These are phyloP conservation scores for Naganishia randhawae DNA, from an alignment of 768 basidiomycete genomes.

Conservation along the genomic window DNA sequence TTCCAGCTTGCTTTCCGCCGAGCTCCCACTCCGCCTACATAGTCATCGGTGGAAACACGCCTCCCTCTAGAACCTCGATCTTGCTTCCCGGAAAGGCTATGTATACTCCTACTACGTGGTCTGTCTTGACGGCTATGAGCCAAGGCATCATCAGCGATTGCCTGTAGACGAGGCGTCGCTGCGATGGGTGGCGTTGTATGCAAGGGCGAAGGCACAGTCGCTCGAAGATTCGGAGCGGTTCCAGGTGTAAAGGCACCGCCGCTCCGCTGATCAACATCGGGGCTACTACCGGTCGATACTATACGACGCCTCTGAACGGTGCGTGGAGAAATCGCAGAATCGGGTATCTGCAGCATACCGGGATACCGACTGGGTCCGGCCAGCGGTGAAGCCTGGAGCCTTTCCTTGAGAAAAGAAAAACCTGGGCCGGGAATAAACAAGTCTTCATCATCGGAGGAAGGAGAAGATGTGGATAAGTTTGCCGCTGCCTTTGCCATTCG, in stretches of 20 bases:
- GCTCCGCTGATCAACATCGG: neutral
- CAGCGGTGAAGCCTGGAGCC: neutral
- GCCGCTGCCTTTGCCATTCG: neutral
- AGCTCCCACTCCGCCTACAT: neutral
- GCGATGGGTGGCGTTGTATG: neutral
- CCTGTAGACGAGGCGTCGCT: neutral
- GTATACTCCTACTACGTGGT: neutral
- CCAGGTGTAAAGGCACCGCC: neutral
- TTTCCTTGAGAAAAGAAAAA: constrained; percentile 1
- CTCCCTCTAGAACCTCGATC: neutral
- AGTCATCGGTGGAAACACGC: neutral
- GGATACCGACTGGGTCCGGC: constrained; percentile 6
- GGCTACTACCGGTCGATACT: constrained; percentile 1
- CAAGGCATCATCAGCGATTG: neutral
- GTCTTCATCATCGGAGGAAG: constrained; percentile 7
- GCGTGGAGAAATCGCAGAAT: neutral
- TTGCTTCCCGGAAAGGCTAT: neutral
- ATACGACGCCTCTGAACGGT: neutral
- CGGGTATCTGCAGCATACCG: constrained; percentile 7
- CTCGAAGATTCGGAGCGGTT: neutral
- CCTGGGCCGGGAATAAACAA: neutral
- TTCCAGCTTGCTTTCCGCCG: neutral
- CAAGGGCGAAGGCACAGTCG: neutral
- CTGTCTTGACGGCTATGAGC: neutral
- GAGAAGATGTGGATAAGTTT: neutral